A percentile compares a stretch with the other conserved stretches of the same genome.
Evolutionary conservation across 2,329 filamentous ascomycete genomes (phyloP).

Genomic region (Scortechinia acanthostroma): DNA sequence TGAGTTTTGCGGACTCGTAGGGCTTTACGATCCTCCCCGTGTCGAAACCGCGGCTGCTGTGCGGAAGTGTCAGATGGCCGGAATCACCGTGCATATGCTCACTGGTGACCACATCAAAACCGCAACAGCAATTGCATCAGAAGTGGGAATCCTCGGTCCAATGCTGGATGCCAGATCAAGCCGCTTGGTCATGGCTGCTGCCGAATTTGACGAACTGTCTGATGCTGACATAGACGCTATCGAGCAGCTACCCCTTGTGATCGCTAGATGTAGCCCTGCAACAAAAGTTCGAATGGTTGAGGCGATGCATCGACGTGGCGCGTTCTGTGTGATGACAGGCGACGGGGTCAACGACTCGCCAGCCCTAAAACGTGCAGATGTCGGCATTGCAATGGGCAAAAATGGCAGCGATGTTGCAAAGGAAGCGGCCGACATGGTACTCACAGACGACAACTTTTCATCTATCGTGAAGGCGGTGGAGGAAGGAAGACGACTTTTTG

Average conservation of each 20-base stretch:
- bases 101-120: constrained; percentile 66
- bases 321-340: constrained; percentile 69
- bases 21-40: constrained; percentile 68
- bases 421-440: constrained; percentile 79
- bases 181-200: constrained; percentile 49
- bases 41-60: constrained; percentile 58
- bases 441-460: constrained; percentile 84
- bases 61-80: constrained; percentile 47
- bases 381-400: constrained; percentile 71
- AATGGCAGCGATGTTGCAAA: constrained; percentile 69
- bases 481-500: constrained; percentile 63
- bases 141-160: constrained; percentile 50
- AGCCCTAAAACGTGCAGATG: constrained; percentile 65
- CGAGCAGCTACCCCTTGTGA: constrained; percentile 54
- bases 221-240: constrained; percentile 57
- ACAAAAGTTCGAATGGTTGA: constrained; percentile 74
- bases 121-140: constrained; percentile 55
- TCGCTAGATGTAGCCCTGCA: constrained; percentile 63
- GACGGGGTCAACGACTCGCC: constrained; percentile 72
- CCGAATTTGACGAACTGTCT: constrained; percentile 53
- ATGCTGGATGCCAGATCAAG: constrained; percentile 24
- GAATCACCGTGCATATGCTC: constrained; percentile 63
- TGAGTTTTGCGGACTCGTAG: constrained; percentile 62
- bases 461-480: constrained; percentile 69
- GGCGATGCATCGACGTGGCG: constrained; percentile 61